Base-by-base conservation (phyloP, 140 eudicot genomes). In the Bidens hawaiensis region DNA sequence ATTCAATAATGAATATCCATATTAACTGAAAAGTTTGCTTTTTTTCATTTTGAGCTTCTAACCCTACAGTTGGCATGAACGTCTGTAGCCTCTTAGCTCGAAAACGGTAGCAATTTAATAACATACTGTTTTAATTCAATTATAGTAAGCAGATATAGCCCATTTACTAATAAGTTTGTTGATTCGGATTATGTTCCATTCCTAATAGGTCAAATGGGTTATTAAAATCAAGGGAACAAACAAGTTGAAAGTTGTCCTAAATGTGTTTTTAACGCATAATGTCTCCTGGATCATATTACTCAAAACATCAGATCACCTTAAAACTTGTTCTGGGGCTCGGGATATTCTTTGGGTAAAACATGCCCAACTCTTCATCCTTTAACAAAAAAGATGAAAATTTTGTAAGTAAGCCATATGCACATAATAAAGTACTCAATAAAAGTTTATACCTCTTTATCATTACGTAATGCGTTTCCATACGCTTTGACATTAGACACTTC, bases 351-450 rank as follows among this genome's bases (percentile, higher is more conserved):
- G 88, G 61, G 80, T 88, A 75, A 87, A 91, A 68, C 82, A 67
- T 22, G 94, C 90, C 96, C 95, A 91, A 70, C 85, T 78, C 64
- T 71, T 78, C 83, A 62, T 84, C 96, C 98, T 91, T 76, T 61
- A 68, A 22, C 38, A 45, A n/a, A 51, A 31, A 24, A 45, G 14
- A n/a, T 8, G 1, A 48, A 34, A 18, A 36, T 0, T 4, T 46
- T 75, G 52, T 50, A 3, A 52, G n/a, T 40, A 48, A 31, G 12
- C 10, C 38, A 72, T 21, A 59, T 31, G 27, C 16, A 64, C 3
- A 14, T 25, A 34, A 31, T 14, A 24, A 13, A 69, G 53, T 1
- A 45, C 17, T 45, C 11, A 34, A 60, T 11, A 16, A 7, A 41
- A 50, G 56, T 56, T 18, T 41, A 64, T 51, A 84, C 97, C 90